Conservation (phyloP, 1,284 basidiomycete genomes). For the Irpex sp. region DNA sequence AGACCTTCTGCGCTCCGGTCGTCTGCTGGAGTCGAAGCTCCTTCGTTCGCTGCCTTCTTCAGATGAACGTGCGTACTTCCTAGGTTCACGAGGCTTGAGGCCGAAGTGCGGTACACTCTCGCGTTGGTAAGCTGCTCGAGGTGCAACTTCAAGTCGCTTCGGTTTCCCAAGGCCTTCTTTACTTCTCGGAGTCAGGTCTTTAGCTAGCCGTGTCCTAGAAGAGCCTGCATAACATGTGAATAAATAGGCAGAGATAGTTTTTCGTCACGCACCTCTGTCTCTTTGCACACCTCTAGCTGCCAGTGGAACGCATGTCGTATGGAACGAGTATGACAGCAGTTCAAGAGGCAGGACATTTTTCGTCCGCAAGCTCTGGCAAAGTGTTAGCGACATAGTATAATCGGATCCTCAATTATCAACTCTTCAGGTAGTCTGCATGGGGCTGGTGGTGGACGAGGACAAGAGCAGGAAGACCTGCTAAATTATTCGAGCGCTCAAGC, state of each 20-base stretch:
- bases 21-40: background rate
- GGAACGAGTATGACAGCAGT: slow-evolving; percentile 18
- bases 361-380: background rate
- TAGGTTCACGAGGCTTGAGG: background rate
- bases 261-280: slow-evolving; percentile 6
- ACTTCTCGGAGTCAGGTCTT: slow-evolving; percentile 30
- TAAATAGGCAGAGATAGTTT: too few relatives aligned
- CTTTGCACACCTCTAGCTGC: background rate
- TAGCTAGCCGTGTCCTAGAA: slow-evolving; percentile 34
- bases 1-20: background rate
- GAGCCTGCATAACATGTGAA: too few relatives aligned
- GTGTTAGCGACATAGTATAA: background rate
- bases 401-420: too few relatives aligned
- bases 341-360: slow-evolving; percentile 9
- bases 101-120: slow-evolving; percentile 29
- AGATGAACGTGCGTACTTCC: background rate
- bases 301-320: slow-evolving; percentile 12
- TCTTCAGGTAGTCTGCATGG: too few relatives aligned
- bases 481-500: background rate
- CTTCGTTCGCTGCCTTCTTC: background rate
- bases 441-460: too few relatives aligned
- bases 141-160: slow-evolving; percentile 29
- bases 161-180: slow-evolving; percentile 7
- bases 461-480: background rate
- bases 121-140: slow-evolving; percentile 21